Conservation (phyloP, 768 basidiomycete species). For the Lactarius deliciosus region DNA sequence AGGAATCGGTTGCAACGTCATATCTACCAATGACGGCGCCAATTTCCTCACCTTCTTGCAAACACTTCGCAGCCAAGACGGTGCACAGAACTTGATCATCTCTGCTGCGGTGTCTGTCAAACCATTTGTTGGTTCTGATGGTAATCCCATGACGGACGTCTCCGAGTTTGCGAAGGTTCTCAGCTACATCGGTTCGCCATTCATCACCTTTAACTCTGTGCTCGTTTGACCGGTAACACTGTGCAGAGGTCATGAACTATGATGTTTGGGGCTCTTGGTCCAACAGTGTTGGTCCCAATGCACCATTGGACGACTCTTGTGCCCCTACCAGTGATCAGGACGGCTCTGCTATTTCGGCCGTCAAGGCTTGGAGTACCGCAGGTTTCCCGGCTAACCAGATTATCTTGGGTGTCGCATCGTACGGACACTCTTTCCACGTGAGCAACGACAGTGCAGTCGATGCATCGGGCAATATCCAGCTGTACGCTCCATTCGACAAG, state of each 20-base stretch:
- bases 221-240: not conserved
- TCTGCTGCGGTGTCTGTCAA: conserved; percentile 50
- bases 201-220: not conserved
- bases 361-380: conserved; percentile 73
- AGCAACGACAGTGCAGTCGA: conserved; percentile 39
- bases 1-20: conserved; percentile 70
- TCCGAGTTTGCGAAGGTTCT: conserved; percentile 69
- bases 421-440: conserved; percentile 70
- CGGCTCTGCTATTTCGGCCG: conserved; percentile 78
- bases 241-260: conserved; percentile 60
- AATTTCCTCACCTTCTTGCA: conserved; percentile 80
- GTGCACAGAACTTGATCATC: conserved; percentile 58
- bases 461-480: conserved; percentile 23
- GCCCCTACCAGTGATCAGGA: conserved; percentile 44
- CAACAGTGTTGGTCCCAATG: conserved; percentile 72
- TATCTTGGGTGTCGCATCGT: conserved; percentile 81
- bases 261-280: conserved; percentile 59
- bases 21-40: conserved; percentile 55
- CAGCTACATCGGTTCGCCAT: conserved; percentile 49
- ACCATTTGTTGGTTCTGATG: conserved; percentile 49
- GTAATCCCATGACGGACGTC: conserved; percentile 64
- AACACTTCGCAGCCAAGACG: conserved; percentile 56
- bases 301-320: conserved; percentile 81
- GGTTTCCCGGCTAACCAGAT: conserved; percentile 77
- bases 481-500: conserved; percentile 28